Evolutionary conservation across 2,329 filamentous ascomycete species (phyloP).

Genomic region (Amphichorda felina): DNA sequence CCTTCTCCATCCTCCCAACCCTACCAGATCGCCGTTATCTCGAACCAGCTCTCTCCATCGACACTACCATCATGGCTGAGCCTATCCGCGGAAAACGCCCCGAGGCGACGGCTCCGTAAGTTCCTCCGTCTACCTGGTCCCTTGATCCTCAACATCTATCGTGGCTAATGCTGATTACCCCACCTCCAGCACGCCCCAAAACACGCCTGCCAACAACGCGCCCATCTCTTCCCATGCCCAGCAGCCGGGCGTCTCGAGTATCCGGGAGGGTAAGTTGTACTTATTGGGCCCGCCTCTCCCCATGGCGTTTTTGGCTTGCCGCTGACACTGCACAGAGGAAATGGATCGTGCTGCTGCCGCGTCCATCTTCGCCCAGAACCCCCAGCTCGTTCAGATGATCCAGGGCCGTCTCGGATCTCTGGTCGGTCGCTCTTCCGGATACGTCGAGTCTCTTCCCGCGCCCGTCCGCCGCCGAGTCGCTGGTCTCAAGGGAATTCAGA

Average conservation of each 20-base stretch:
- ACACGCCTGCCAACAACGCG: slow-evolving; percentile 90
- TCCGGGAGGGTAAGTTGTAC: slow-evolving; percentile 87
- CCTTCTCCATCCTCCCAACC: slow-evolving; percentile 15
- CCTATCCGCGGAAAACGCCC: slow-evolving; percentile 52
- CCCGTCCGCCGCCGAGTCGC: slow-evolving; percentile 87
- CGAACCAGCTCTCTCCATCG: slow-evolving; percentile 11
- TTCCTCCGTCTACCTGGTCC: slow-evolving; percentile 18
- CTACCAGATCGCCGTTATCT: slow-evolving; percentile 10
- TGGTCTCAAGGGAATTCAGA: slow-evolving; percentile 94
- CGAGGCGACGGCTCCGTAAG: slow-evolving; percentile 48
- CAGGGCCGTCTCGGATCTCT: slow-evolving; percentile 90
- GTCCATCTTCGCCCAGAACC: slow-evolving; percentile 91
- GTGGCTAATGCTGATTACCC: slow-evolving; percentile 23
- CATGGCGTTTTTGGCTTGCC: neutral
- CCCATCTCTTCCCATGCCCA: slow-evolving; percentile 96
- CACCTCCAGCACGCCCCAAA: slow-evolving; percentile 78
- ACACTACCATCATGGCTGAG: slow-evolving; percentile 39
- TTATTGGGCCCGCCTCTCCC: no score
- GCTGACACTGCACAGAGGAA: slow-evolving; percentile 52
- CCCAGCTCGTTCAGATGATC: slow-evolving; percentile 91
- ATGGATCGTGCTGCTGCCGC: slow-evolving; percentile 78
- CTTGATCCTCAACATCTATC: slow-evolving; percentile 6
- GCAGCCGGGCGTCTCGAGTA: slow-evolving; percentile 85
- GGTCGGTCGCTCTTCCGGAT: slow-evolving; percentile 90
- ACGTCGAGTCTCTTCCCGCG: slow-evolving; percentile 88